phyloP scores from a whole-genome alignment of 2,329 filamentous ascomycete species.

The Fusarium caatingaense region DNA sequence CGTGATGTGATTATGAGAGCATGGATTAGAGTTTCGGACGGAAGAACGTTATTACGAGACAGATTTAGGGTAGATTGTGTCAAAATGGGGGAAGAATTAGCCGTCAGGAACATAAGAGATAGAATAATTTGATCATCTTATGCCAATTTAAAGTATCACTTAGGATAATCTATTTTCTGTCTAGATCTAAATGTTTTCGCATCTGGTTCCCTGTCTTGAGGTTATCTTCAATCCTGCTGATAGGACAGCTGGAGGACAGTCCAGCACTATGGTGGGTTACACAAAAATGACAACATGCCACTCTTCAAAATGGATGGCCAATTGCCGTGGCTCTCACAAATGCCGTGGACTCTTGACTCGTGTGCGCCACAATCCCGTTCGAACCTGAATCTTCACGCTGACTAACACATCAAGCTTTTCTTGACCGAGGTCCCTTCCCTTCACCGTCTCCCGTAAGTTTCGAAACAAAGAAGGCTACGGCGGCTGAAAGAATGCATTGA shows the following conservation, averaged over 20 bases:
- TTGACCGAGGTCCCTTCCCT: background rate
- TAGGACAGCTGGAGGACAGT: rapidly evolving
- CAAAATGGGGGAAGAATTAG: rapidly evolving
- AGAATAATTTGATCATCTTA: background rate
- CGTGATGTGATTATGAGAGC: background rate
- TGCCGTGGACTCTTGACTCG: background rate
- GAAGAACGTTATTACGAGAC: background rate
- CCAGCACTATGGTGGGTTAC: background rate
- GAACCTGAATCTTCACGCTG: background rate
- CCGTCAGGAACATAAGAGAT: rapidly evolving
- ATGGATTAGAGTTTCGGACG: background rate
- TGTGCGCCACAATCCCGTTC: rapidly evolving
- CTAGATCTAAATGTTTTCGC: too few relatives aligned
- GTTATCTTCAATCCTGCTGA: rapidly evolving
- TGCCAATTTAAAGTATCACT: rapidly evolving
- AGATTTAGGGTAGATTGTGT: background rate
- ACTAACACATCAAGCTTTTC: background rate
- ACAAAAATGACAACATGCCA: rapidly evolving
- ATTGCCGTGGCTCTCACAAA: background rate
- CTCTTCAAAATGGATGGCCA: background rate
- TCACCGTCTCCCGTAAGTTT: background rate
- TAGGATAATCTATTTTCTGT: too few relatives aligned
- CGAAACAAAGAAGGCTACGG: background rate
- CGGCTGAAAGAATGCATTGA: conserved; percentile 6
- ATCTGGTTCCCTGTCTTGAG: too few relatives aligned